These are phyloP conservation scores for Suillus fuscotomentosus DNA, from an alignment of 768 basidiomycete species.

Conservation along the genomic window DNA sequence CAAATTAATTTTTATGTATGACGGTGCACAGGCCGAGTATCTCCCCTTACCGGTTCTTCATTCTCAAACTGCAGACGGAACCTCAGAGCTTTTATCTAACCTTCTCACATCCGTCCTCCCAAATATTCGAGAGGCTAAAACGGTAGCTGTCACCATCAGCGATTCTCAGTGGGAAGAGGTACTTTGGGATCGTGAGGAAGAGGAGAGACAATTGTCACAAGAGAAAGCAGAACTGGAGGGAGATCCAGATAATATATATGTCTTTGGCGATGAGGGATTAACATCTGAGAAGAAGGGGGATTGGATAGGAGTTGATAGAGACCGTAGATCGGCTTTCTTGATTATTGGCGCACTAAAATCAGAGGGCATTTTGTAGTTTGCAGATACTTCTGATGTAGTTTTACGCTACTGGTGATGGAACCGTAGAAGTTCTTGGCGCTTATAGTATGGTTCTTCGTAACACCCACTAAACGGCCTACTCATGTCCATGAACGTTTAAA, in stretches of 20 bases:
- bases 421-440: background rate
- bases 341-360: conserved; percentile 75
- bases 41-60: conserved; percentile 71
- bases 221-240: conserved; percentile 19
- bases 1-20: background rate
- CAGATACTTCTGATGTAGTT: conserved; percentile 4
- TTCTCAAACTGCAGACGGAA: conserved; percentile 61
- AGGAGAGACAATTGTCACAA: conserved; percentile 34
- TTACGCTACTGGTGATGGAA: background rate
- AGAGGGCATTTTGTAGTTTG: conserved; percentile 58
- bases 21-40: conserved; percentile 67
- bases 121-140: conserved; percentile 68
- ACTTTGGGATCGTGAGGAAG: conserved; percentile 71
- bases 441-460: background rate
- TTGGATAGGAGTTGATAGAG: conserved; percentile 78
- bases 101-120: conserved; percentile 74
- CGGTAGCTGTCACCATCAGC: conserved; percentile 74
- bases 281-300: conserved; percentile 53
- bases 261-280: conserved; percentile 56
- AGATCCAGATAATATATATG: conserved; percentile 55
- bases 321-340: conserved; percentile 74
- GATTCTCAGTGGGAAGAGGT: conserved; percentile 82
- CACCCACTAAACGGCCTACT: background rate
- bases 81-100: conserved; percentile 72
- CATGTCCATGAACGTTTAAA: background rate